phyloP scores from a whole-genome alignment of 176 grass and related monocot genomes.

The Ensete glaucum region DNA sequence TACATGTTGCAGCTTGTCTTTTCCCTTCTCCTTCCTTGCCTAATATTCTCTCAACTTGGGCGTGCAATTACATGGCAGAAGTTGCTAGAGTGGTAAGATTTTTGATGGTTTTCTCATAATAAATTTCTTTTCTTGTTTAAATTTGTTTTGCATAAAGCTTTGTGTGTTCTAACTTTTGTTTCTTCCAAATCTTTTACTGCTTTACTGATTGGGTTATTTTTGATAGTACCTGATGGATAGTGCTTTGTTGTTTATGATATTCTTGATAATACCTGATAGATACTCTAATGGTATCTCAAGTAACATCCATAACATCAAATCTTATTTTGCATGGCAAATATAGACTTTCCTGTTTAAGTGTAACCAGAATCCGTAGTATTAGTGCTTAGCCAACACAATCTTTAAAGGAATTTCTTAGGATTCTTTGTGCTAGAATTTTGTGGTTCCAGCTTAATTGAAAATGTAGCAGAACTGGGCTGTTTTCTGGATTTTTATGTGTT shows the following conservation, averaged over 20 bases:
- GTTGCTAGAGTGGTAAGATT: conserved; percentile 70
- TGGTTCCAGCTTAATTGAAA: neutral
- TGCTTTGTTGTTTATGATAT: neutral
- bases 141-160: neutral
- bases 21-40: conserved; percentile 93
- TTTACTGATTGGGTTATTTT: neutral
- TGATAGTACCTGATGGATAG: neutral
- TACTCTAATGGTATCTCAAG: neutral
- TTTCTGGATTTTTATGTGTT: too few species aligned
- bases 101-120: conserved; percentile 3
- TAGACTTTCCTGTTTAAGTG: neutral
- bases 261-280: neutral
- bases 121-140: neutral
- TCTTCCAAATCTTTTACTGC: neutral
- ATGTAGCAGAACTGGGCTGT: too few species aligned
- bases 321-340: neutral
- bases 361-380: neutral
- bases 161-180: neutral
- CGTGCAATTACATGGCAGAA: conserved; percentile 77
- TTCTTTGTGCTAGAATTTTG: neutral
- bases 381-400: neutral
- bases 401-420: neutral
- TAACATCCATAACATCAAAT: neutral
- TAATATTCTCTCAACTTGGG: conserved; percentile 95
- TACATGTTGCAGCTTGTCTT: conserved; percentile 76